phyloP scores from a whole-genome alignment of 331 rosid species.

The Ulmus americana region DNA sequence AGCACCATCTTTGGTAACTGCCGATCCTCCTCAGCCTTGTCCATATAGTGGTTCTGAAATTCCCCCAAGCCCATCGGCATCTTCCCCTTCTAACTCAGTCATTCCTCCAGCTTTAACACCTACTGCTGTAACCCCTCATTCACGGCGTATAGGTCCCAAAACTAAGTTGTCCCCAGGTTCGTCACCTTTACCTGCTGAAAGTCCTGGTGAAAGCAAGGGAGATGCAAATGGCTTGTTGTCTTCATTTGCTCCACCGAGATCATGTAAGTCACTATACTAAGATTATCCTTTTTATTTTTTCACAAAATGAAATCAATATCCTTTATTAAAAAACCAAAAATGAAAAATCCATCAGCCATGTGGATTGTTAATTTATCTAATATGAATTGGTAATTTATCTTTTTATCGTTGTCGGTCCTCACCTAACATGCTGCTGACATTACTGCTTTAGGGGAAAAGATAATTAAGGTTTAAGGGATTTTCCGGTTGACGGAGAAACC shows the following conservation, averaged over 20 bases:
- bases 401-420: no score
- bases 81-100: conserved; percentile 32
- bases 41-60: conserved; percentile 24
- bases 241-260: conserved; percentile 39
- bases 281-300: not conserved
- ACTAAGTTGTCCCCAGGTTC: conserved; percentile 32
- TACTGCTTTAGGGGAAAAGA: no score
- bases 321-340: no score
- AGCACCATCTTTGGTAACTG: conserved; percentile 35
- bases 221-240: conserved; percentile 30
- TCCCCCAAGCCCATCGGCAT: conserved; percentile 38
- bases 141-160: conserved; percentile 32
- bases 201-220: conserved; percentile 33
- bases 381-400: no score
- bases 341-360: no score
- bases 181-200: conserved; percentile 38
- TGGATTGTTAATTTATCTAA: no score
- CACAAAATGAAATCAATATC: no score
- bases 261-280: conserved; percentile 44
- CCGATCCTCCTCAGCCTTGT: conserved; percentile 49
- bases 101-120: conserved; percentile 31
- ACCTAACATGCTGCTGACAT: no score
- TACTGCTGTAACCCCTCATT: conserved; percentile 34
- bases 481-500: no score
- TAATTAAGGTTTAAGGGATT: no score